Conservation (phyloP, 2,329 filamentous ascomycete species). For the Chalaropsis ovoidea region DNA sequence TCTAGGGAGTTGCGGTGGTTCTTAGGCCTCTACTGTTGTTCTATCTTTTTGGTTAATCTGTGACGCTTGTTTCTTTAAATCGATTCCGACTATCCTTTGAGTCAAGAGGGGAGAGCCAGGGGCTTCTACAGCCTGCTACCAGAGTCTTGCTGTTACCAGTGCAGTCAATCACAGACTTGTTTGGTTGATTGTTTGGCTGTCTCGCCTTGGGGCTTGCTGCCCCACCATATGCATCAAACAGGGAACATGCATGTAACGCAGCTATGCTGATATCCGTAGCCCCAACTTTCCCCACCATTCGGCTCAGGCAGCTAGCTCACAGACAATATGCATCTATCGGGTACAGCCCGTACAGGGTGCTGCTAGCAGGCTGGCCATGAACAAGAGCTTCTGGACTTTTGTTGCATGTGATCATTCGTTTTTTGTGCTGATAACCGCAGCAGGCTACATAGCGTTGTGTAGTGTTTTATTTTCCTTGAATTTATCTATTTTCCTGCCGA, state of each 20-base stretch:
- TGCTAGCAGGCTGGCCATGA: background rate
- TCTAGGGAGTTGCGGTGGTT: background rate
- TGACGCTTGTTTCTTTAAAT: background rate
- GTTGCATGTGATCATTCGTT: conserved; percentile 9
- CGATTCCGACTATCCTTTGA: background rate
- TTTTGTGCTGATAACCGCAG: background rate
- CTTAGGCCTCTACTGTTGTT: background rate
- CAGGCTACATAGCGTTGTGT: background rate
- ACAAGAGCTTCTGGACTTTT: background rate
- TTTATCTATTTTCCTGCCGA: background rate
- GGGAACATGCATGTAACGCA: background rate
- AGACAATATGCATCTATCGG: conserved; percentile 9
- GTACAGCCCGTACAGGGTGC: background rate
- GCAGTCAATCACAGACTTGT: no score
- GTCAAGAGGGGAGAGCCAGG: background rate
- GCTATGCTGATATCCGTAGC: background rate
- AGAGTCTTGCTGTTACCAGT: background rate
- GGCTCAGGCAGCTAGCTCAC: background rate
- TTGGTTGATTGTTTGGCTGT: no score
- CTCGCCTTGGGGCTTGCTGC: background rate
- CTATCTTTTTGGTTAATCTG: background rate
- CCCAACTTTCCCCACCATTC: background rate
- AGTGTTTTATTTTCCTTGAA: background rate
- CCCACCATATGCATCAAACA: conserved; percentile 1
- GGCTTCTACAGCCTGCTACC: background rate